Evolutionary conservation across 208 protist species (phyloP), one percentile per base, ranked within the genome.

Genomic region (Zelonia costaricensis): DNA sequence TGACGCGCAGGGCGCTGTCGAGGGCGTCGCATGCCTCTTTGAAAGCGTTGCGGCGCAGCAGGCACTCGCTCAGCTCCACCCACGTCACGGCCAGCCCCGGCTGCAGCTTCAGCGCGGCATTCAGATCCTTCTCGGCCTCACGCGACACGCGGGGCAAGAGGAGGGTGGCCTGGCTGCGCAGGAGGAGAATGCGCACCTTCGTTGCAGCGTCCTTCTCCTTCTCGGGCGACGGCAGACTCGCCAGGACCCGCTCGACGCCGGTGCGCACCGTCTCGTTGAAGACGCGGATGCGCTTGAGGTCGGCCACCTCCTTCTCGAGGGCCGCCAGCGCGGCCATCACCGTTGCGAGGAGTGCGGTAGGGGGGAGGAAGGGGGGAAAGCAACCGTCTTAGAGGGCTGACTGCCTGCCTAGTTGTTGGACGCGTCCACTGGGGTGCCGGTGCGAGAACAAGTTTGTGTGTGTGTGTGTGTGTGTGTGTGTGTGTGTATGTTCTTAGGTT

Each of bases 31-130:
- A 82, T 13, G 89, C 85, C 70, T 95, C 89, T 40, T 81, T 78
- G 39, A 76, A 86, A 10, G 89, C 85, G 44, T 82, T 84, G 33
- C 89, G 83, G 8, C 86, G 85, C 40, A 84, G 58, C 25, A 88
- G 69, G 58, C 83, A 91, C 69, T 95, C 89, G 33, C 70, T 77
- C 22, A 95, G 78, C 39, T 83, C 76, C 2, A 95, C 78, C 89
- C 89, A 95, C 51, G 80, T 72, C 18, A 86, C 77, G 12, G 77
- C 59, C 23, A 66, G 66, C 1, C 68, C 69, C 23, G 63, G 73
- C 20, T 76, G 49, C 38, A 92, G 74, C 67, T 95, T 95, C 33
- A 95, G 67, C 9, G 76, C 86, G 4, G 79, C 67, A 31, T 87
- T 79, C n/a, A 88, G 62, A 45, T 90, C 85, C 52, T 76, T 70